Conservation (phyloP, 129 eudicot species). For the Lonicera japonica region DNA sequence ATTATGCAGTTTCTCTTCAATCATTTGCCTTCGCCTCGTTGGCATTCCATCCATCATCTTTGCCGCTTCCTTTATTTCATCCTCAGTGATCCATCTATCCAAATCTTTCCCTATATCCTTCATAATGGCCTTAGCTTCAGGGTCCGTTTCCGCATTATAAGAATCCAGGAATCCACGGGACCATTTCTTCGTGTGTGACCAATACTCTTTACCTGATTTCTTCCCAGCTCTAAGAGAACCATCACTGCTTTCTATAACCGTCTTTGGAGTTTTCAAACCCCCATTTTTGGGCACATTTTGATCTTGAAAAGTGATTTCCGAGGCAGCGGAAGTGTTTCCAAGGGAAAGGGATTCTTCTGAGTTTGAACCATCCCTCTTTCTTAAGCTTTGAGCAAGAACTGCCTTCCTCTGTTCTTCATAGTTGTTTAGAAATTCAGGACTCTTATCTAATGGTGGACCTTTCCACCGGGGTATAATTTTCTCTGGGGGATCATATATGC, state of each 20-base stretch:
- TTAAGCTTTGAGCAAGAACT: constrained; percentile 37
- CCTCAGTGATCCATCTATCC: constrained; percentile 91
- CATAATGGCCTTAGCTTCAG: constrained; percentile 82
- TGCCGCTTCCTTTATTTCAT: constrained; percentile 81
- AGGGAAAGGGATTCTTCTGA: constrained; percentile 14
- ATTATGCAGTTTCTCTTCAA: constrained; percentile 59
- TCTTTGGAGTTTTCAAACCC: constrained; percentile 44
- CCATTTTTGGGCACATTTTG: constrained; percentile 13
- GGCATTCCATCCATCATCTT: constrained; percentile 65
- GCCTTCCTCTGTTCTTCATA: constrained; percentile 41
- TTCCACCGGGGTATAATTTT: constrained; percentile 92
- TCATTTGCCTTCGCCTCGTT: constrained; percentile 43
- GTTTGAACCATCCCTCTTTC: constrained; percentile 21
- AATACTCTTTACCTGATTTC: constrained; percentile 75
- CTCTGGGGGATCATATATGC: constrained; percentile 91
- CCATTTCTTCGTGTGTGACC: constrained; percentile 97
- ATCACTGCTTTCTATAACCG: constrained; percentile 81
- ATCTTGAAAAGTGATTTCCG: neutral
- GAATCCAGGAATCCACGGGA: constrained; percentile 77
- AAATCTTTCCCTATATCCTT: constrained; percentile 89
- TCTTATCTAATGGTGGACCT: constrained; percentile 62
- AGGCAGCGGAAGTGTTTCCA: constrained; percentile 6
- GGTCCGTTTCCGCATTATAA: constrained; percentile 85
- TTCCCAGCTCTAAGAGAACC: constrained; percentile 78
- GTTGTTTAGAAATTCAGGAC: constrained; percentile 52